Base-by-base conservation (phyloP, 2,329 filamentous ascomycete species). In the Zymoseptoria tritici region DNA sequence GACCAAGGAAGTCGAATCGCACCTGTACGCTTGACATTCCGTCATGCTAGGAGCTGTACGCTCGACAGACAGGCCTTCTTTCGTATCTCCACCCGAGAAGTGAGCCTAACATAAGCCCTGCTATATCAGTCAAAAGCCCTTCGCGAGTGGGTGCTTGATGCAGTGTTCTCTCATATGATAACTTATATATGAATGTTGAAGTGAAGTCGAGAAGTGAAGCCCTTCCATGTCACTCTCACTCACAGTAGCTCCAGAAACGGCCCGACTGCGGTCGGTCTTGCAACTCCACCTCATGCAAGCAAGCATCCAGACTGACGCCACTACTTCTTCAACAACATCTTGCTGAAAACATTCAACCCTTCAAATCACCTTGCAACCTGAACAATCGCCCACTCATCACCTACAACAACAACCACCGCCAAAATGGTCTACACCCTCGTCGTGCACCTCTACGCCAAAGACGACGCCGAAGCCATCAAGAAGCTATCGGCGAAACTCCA, bases 401-500 rank as follows among this genome's bases (percentile, higher is more conserved):
- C 13, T n/a, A 22, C 49, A 29, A 31, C 56, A 52, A 21, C 9
- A 21, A 36, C 57, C 2, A 26, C n/a, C 42, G 29, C 56, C 4
- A 69, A 52, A 58, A 67, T 69, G 67, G 65, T 62, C 66, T 88
- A 88, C 76, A 87, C 85, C 62, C 83, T 88, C 66, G 84, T 85
- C 66, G 85, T 87, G 54, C 85, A 87, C 73, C 80, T 90, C 63
- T 84, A 86, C 76, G 85, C 87, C 64, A 90, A 90, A 71, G 79
- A 84, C 59, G 81, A 88, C 68, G 75, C 80, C 11, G 82, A 84
- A 57, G 80, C 79, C 71, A 85, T 90, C 75, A 76, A 79, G 62
- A 88, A 87, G 74, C 77, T 91, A 60, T 83, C 85, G 68, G 83
- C 83, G 59, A 91, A 90, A 78, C 83, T 91, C 59, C 81, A 87